These are phyloP conservation scores for Mortierella sp. DNA, from an alignment of 371 early-diverging fungal species.

Conservation along the genomic window DNA sequence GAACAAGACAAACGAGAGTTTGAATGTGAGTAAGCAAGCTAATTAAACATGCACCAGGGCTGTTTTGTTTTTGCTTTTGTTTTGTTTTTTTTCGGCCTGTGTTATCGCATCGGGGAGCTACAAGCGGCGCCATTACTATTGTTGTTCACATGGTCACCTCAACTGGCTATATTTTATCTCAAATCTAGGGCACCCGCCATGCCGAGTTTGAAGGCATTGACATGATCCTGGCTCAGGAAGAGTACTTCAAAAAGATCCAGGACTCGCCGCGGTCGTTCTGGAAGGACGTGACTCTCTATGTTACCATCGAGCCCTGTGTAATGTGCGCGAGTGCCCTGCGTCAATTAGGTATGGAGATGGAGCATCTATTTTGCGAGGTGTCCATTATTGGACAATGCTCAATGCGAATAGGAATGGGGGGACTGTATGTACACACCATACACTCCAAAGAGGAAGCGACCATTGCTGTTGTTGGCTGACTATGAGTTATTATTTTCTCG, in stretches of 20 bases:
- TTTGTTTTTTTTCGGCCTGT: too few species aligned
- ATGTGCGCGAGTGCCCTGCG: slow-evolving; percentile 98
- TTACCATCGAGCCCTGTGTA: slow-evolving; percentile 99
- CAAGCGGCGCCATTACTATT: not conserved
- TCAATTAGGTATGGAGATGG: slow-evolving; percentile 65
- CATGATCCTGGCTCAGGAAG: slow-evolving; percentile 65
- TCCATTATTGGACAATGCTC: not conserved
- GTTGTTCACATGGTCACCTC: not conserved
- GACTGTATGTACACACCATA: not conserved
- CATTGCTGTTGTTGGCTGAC: not conserved
- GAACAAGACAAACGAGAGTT: slow-evolving; percentile 88
- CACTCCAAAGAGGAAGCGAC: not conserved
- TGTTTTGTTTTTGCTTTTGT: not conserved
- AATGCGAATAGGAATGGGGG: not conserved
- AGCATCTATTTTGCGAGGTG: not conserved
- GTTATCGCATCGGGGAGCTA: not conserved
- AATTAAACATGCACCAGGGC: not conserved
- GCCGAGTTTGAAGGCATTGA: slow-evolving; percentile 95
- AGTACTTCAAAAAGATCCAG: slow-evolving; percentile 63
- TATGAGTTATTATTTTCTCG: not conserved
- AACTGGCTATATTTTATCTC: not conserved
- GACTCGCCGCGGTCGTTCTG: slow-evolving; percentile 62
- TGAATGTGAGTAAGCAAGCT: slow-evolving; percentile 81
- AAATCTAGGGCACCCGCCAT: slow-evolving; percentile 86
- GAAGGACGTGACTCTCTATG: slow-evolving; percentile 81